Conservation (phyloP, 2,329 filamentous ascomycete species). For the Endocalyx cinctus region DNA sequence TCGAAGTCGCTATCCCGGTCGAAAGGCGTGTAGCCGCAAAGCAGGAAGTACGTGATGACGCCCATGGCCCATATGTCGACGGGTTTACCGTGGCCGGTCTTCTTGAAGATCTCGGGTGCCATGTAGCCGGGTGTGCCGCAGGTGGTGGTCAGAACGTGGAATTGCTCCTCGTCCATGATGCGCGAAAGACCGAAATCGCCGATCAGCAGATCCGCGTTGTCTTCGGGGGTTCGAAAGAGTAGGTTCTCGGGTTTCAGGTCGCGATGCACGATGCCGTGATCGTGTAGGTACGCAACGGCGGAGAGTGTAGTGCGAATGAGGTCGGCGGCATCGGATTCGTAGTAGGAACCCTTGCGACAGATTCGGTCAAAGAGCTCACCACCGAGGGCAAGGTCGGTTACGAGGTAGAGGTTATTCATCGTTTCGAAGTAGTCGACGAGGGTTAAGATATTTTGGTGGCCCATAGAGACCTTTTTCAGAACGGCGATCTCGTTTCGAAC, state of each 20-base stretch:
- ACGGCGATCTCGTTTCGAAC: conserved; percentile 98
- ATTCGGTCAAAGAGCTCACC: conserved; percentile 98
- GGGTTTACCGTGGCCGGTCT: conserved; percentile 94
- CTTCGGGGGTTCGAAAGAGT: conserved; percentile 92
- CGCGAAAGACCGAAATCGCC: conserved; percentile 93
- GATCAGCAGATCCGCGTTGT: conserved; percentile 94
- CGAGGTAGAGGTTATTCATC: conserved; percentile 98
- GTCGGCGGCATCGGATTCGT: conserved; percentile 93
- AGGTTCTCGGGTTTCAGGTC: conserved; percentile 97
- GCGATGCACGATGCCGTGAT: conserved; percentile 96
- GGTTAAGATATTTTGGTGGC: conserved; percentile 95
- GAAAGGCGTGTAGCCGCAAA: conserved; percentile 97
- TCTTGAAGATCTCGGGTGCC: conserved; percentile 99
- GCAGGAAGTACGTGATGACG: conserved; percentile 96
- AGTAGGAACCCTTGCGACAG: conserved; percentile 97
- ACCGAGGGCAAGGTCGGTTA: conserved; percentile 92
- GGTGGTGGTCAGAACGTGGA: conserved; percentile 94
- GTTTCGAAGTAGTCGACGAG: conserved; percentile 99
- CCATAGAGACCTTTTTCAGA: conserved; percentile 97
- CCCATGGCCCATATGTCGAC: conserved; percentile 98
- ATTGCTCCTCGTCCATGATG: conserved; percentile 99
- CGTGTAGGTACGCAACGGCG: conserved; percentile 96
- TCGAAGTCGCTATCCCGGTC: conserved; percentile 96
- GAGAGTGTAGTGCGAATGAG: conserved; percentile 92
- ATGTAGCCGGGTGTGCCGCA: conserved; percentile 98